Percentiles rank a stretch among this genome's conserved stretches.
Evolutionary conservation across 305 asterid genomes (phyloP).

Genomic region (Fraxinus nigra): DNA sequence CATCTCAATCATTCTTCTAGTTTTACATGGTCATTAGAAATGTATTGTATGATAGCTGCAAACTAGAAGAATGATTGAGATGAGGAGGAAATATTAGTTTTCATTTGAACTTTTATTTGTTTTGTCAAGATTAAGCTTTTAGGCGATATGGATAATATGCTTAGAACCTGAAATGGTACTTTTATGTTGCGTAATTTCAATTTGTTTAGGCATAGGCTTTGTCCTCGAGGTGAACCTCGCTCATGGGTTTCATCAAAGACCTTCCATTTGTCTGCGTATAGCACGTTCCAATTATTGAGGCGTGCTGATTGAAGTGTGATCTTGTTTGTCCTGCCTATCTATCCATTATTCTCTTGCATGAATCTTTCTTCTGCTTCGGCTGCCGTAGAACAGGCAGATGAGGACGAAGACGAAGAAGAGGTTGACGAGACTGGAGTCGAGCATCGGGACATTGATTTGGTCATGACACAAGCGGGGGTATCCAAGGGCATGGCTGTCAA

Average conservation of each 20-base stretch:
- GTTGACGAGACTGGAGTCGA: constrained; percentile 71
- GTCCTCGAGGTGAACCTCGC: not conserved
- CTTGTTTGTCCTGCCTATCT: not conserved
- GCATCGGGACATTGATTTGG: constrained; percentile 84
- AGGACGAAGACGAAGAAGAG: constrained; percentile 81
- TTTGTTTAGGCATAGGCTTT: not conserved
- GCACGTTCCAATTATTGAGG: not conserved
- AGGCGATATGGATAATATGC: not conserved
- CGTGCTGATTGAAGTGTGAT: not conserved
- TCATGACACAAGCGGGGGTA: constrained; percentile 91
- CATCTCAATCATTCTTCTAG: too few relatives aligned
- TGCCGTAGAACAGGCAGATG: constrained; percentile 48
- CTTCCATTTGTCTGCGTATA: not conserved
- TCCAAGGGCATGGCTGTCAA: constrained; percentile 73
- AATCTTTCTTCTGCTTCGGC: constrained; percentile 25
- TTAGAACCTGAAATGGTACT: not conserved
- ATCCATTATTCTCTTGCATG: not conserved
- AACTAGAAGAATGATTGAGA: not conserved
- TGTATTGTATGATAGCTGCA: not conserved
- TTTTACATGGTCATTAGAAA: not conserved
- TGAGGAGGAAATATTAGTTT: not conserved
- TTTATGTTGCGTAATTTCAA: not conserved
- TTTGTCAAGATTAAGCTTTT: not conserved
- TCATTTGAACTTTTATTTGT: not conserved
- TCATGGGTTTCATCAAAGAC: not conserved